These are phyloP conservation scores for Logfia minima DNA, from an alignment of 129 eudicot genomes.

Conservation along the genomic window DNA sequence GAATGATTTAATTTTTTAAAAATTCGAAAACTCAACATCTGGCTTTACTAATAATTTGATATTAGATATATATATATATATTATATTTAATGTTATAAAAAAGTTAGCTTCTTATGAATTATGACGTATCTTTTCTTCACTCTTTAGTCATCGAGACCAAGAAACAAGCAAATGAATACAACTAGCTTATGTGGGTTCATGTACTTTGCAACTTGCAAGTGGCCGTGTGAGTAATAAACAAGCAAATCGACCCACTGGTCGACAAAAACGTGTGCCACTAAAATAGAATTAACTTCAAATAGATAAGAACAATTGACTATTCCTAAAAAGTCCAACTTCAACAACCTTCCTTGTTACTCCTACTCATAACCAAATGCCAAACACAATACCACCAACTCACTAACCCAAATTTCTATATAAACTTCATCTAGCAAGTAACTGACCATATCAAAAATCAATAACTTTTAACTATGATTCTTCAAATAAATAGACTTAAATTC, in stretches of 20 bases:
- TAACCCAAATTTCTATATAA: conserved; percentile 37
- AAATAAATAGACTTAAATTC: conserved; percentile 34
- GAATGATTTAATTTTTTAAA: too few species aligned
- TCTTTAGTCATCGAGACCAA: background rate
- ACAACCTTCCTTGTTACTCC: background rate
- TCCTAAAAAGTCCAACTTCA: conserved; percentile 25
- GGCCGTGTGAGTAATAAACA: conserved; percentile 22
- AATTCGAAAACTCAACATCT: too few species aligned
- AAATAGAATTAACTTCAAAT: conserved; percentile 4
- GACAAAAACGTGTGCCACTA: conserved; percentile 30
- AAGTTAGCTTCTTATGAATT: background rate
- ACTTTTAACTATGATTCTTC: conserved; percentile 38
- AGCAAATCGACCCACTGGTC: conserved; percentile 24
- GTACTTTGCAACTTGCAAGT: conserved; percentile 4
- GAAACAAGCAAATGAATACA: conserved; percentile 9
- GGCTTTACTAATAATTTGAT: too few species aligned
- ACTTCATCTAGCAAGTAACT: conserved; percentile 28
- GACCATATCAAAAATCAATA: conserved; percentile 19
- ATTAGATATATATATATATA: too few species aligned
- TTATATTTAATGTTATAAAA: too few species aligned
- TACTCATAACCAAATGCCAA: conserved; percentile 4
- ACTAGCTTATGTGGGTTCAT: background rate
- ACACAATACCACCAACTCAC: conserved; percentile 12
- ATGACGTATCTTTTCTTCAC: conserved; percentile 2
- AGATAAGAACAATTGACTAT: conserved; percentile 45